Evolutionary conservation across 2,329 filamentous ascomycete genomes (phyloP).

Genomic region (Phyllosticta citrichinensis): DNA sequence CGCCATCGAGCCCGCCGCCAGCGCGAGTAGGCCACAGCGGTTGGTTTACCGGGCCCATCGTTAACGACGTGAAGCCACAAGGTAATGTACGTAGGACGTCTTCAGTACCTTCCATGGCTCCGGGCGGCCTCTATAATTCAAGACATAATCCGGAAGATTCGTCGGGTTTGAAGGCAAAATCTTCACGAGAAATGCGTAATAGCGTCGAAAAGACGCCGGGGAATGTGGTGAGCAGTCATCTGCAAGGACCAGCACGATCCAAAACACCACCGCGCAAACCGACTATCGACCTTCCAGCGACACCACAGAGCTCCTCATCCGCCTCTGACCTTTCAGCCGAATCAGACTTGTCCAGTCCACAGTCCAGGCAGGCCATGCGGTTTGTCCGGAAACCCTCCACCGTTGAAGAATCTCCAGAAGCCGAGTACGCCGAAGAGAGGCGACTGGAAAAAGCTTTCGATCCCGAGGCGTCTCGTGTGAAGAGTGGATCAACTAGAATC

Average conservation of each 20-base stretch:
- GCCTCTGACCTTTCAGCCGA: not conserved
- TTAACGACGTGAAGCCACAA: conserved; percentile 14
- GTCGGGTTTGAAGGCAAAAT: conserved; percentile 34
- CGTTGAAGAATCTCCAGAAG: conserved; percentile 38
- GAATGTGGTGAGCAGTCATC: conserved; percentile 27
- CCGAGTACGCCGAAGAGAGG: conserved; percentile 25
- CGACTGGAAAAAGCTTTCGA: not conserved
- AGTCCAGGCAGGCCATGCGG: not conserved
- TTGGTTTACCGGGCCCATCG: conserved; percentile 31
- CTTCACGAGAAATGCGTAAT: not conserved
- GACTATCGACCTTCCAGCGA: not conserved
- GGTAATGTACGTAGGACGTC: conserved; percentile 8
- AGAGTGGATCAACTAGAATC: not conserved
- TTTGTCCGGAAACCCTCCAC: conserved; percentile 33
- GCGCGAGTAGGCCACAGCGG: conserved; percentile 17
- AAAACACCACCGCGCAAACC: conserved; percentile 16
- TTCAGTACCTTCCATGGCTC: conserved; percentile 13
- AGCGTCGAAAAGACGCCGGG: conserved; percentile 17
- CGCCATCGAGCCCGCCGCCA: conserved; percentile 12
- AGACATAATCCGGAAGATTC: conserved; percentile 27
- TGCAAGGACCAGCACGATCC: conserved; percentile 40
- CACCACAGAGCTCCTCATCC: conserved; percentile 4
- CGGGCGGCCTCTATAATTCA: conserved; percentile 20
- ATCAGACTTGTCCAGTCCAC: not conserved
- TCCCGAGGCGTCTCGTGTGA: not conserved